Percentiles rank a stretch among this genome's conserved stretches.
Conservation (phyloP, 352 stramenopile genomes). For the Pythium scleroteichum region DNA sequence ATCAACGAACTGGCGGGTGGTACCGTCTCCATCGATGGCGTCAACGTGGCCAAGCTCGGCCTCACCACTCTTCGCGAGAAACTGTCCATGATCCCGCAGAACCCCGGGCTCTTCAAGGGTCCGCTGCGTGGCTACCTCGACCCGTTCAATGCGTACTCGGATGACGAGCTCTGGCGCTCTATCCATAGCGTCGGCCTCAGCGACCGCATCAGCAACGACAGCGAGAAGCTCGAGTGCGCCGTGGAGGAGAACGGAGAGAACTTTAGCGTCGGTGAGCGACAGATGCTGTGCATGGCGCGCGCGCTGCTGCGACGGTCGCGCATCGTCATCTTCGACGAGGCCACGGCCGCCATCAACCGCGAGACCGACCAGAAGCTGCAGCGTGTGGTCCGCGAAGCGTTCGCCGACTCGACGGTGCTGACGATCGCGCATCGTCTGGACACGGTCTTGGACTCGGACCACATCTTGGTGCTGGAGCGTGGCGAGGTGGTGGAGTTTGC, state of each 20-base stretch:
- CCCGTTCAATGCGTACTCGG: conserved; percentile 70
- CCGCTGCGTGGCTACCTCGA: conserved; percentile 83
- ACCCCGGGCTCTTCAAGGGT: conserved; percentile 91
- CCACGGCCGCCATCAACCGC: conserved; percentile 73
- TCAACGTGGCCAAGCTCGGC: conserved; percentile 32
- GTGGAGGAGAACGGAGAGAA: conserved; percentile 86
- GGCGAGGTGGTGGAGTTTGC: conserved; percentile 87
- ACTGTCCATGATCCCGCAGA: conserved; percentile 57
- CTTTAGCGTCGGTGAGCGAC: conserved; percentile 90
- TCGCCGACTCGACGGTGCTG: conserved; percentile 85
- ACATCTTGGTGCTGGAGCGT: conserved; percentile 86
- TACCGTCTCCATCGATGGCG: conserved; percentile 38
- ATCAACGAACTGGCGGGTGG: conserved; percentile 88
- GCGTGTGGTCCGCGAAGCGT: conserved; percentile 82
- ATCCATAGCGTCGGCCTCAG: conserved; percentile 65
- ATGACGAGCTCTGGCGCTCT: conserved; percentile 68
- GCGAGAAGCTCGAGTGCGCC: conserved; percentile 8
- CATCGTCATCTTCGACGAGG: conserved; percentile 95
- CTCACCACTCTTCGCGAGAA: conserved; percentile 23
- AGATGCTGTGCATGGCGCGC: conserved; percentile 92
- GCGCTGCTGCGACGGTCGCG: conserved; percentile 78
- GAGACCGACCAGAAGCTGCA: conserved; percentile 64
- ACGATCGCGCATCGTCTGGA: conserved; percentile 94
- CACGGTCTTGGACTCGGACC: conserved; percentile 90
- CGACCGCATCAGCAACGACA: conserved; percentile 19